These are phyloP conservation scores for Microbotryum violaceum DNA, from an alignment of 1,284 basidiomycete species.

Conservation along the genomic window DNA sequence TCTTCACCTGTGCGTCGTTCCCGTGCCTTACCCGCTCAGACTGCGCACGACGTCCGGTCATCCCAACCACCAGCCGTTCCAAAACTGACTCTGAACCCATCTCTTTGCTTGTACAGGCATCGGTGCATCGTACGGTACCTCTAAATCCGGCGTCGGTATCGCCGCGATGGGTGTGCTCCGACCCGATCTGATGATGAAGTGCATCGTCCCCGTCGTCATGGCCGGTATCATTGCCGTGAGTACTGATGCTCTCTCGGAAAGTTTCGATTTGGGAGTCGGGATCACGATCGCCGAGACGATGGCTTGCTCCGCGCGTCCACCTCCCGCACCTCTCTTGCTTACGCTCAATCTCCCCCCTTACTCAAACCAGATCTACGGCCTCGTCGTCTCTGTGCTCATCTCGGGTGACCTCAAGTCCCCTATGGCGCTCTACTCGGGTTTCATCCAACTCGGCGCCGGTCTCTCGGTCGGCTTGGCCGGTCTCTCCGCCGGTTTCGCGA, in stretches of 20 bases:
- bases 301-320: background rate
- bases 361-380: slow-evolving; percentile 41
- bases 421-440: slow-evolving; percentile 44
- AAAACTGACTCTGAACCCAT: background rate
- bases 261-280: no score
- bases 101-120: slow-evolving; percentile 14
- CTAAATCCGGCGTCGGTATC: slow-evolving; percentile 47
- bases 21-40: background rate
- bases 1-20: slow-evolving; percentile 79
- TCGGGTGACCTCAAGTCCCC: slow-evolving; percentile 45
- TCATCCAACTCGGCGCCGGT: slow-evolving; percentile 47
- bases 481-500: slow-evolving; percentile 45
- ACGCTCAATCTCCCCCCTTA: background rate
- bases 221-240: slow-evolving; percentile 41
- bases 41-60: background rate
- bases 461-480: slow-evolving; percentile 46
- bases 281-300: background rate
- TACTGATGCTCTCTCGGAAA: background rate
- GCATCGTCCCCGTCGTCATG: slow-evolving; percentile 41
- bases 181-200: slow-evolving; percentile 44
- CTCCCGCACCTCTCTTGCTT: background rate
- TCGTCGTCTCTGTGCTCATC: slow-evolving; percentile 46
- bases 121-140: slow-evolving; percentile 43
- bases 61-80: background rate
- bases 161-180: slow-evolving; percentile 47